These are phyloP conservation scores for Cryptococcus sp. DNA, from an alignment of 1,284 basidiomycete species.

Conservation along the genomic window DNA sequence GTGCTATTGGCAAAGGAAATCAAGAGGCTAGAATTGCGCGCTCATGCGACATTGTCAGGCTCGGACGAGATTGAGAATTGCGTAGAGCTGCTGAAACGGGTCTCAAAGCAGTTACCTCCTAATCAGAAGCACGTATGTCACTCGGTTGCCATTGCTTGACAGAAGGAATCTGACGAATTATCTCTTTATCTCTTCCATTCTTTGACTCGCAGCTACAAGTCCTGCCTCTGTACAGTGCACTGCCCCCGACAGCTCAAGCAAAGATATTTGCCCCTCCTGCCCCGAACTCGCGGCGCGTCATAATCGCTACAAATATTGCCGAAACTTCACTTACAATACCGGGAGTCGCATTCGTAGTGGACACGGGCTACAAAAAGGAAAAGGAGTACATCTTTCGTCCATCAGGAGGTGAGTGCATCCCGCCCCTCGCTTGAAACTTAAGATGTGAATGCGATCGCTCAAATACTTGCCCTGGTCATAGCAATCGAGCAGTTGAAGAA, in stretches of 20 bases:
- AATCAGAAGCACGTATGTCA: constrained; percentile 59
- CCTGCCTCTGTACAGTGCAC: constrained; percentile 80
- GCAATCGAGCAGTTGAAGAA: constrained; percentile 86
- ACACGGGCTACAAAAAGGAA: constrained; percentile 93
- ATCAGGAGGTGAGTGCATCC: constrained; percentile 59
- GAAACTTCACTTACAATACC: constrained; percentile 98
- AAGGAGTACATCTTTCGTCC: constrained; percentile 76
- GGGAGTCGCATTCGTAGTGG: constrained; percentile 91
- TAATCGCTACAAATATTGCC: constrained; percentile 94
- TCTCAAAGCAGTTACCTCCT: constrained; percentile 65
- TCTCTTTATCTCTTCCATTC: constrained; percentile 5
- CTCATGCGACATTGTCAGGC: constrained; percentile 55
- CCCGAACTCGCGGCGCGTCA: constrained; percentile 76
- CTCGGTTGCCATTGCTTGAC: neutral
- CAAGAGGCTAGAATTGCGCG: constrained; percentile 1
- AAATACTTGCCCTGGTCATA: constrained; percentile 35
- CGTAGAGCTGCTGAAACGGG: constrained; percentile 68
- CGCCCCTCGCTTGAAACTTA: neutral
- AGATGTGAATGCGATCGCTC: constrained; percentile 7
- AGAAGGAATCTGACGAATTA: neutral
- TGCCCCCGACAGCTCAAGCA: constrained; percentile 74
- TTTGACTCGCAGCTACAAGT: constrained; percentile 61
- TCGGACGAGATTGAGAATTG: constrained; percentile 96
- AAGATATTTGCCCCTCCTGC: constrained; percentile 75
- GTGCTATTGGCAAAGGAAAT: neutral